A percentile compares a stretch with the other conserved stretches of the same genome.
Evolutionary conservation across 148 eudicot species (phyloP).

Genomic region (Limonium bicolor): DNA sequence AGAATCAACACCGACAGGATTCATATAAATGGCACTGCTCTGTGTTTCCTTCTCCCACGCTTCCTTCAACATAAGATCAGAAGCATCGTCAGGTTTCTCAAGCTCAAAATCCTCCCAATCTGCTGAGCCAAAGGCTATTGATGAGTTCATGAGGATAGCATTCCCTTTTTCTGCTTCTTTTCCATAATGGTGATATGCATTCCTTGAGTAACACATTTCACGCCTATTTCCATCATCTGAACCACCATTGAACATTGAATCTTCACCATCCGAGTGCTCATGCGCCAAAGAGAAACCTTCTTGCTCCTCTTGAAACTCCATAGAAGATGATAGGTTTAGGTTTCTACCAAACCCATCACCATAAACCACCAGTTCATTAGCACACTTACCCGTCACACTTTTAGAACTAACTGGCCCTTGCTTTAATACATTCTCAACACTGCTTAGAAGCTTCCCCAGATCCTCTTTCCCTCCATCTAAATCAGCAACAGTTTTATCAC

Average conservation of each 20-base stretch:
- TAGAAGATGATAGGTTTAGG: not conserved
- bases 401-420: no score
- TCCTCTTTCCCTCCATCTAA: constrained; percentile 15
- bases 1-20: constrained; percentile 12
- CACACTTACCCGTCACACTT: no score
- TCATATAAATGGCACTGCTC: constrained; percentile 10
- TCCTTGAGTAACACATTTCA: constrained; percentile 16
- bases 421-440: constrained; percentile 16
- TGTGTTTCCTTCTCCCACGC: constrained; percentile 17
- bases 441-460: constrained; percentile 17
- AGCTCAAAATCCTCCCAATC: constrained; percentile 83
- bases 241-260: constrained; percentile 67
- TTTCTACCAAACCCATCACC: constrained; percentile 6
- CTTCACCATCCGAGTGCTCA: constrained; percentile 88
- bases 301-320: constrained; percentile 24
- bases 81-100: constrained; percentile 18
- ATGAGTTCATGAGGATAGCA: constrained; percentile 40
- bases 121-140: constrained; percentile 71
- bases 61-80: constrained; percentile 15
- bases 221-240: constrained; percentile 45
- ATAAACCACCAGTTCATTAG: constrained; percentile 4
- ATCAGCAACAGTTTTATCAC: constrained; percentile 1
- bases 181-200: constrained; percentile 10
- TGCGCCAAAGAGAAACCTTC: constrained; percentile 42
- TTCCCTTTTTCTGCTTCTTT: constrained; percentile 17